Percentiles rank a stretch among this genome's conserved stretches.
Evolutionary conservation across 345 rosid species (phyloP).

Genomic region (Brassica carinata): DNA sequence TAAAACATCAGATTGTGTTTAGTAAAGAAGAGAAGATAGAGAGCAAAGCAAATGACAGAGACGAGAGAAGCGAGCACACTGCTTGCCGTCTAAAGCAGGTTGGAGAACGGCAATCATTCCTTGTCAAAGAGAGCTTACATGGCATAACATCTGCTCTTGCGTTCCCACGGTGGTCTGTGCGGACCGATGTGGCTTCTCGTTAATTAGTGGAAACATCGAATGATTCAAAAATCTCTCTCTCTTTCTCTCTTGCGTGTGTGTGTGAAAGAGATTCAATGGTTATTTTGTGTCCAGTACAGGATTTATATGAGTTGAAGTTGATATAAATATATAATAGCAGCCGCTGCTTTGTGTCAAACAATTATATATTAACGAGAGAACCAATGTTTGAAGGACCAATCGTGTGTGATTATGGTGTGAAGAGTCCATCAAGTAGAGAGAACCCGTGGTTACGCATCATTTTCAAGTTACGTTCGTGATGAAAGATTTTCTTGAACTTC

Average conservation of each 20-base stretch:
- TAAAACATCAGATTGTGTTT: neutral
- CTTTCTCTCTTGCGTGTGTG: constrained; percentile 8
- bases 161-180: constrained; percentile 32
- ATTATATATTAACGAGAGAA: neutral
- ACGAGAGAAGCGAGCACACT: constrained; percentile 55
- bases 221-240: neutral
- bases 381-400: constrained; percentile 1
- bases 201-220: constrained; percentile 13
- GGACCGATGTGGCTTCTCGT: constrained; percentile 11
- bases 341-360: constrained; percentile 3
- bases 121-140: constrained; percentile 6
- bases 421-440: constrained; percentile 30
- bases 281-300: constrained; percentile 24
- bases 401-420: constrained; percentile 34
- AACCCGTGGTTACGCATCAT: constrained; percentile 8
- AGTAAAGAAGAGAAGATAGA: neutral
- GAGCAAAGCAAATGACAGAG: constrained; percentile 47
- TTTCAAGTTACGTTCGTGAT: neutral
- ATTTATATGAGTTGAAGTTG: constrained; percentile 12
- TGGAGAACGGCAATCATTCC: constrained; percentile 14
- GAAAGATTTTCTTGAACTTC: neutral
- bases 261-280: constrained; percentile 8
- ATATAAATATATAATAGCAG: neutral
- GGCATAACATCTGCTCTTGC: neutral
- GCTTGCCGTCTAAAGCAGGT: constrained; percentile 29